Evolutionary conservation across 176 grass and related monocot species (phyloP).

Genomic region (Musa beccarii): DNA sequence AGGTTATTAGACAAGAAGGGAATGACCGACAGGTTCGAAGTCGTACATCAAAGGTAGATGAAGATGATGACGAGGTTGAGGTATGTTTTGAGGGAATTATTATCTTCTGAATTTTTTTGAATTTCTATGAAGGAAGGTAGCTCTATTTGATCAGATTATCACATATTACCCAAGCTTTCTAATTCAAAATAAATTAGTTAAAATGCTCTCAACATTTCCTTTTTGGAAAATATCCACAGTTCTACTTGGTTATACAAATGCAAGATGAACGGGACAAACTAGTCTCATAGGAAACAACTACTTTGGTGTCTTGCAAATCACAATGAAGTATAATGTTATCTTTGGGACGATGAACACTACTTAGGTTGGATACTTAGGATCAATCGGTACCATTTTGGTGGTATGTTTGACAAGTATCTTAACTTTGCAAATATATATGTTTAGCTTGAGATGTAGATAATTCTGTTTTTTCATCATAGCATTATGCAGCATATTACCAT

Average conservation of each 20-base stretch:
- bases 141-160: background rate
- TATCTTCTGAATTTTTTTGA: background rate
- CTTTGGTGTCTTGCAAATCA: no score
- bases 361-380: no score
- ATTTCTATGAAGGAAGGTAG: background rate
- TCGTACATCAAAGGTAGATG: slow-evolving; percentile 33
- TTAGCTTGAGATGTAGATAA: no score
- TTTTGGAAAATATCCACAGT: background rate
- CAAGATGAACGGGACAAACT: background rate
- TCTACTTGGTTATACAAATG: background rate
- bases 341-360: no score
- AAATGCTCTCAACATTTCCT: background rate
- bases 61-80: slow-evolving; percentile 42
- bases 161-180: background rate
- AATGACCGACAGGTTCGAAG: slow-evolving; percentile 33
- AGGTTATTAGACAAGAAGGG: slow-evolving; percentile 24
- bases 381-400: no score
- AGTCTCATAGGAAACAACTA: background rate
- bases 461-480: no score
- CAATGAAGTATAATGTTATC: no score
- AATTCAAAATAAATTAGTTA: background rate
- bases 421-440: no score
- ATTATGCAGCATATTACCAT: no score
- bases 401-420: no score
- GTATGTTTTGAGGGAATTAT: slow-evolving; percentile 24